A percentile compares a stretch with the other conserved stretches of the same genome.
phyloP scores from a whole-genome alignment of 441 rosid genomes.

The Lepidium campestre region DNA sequence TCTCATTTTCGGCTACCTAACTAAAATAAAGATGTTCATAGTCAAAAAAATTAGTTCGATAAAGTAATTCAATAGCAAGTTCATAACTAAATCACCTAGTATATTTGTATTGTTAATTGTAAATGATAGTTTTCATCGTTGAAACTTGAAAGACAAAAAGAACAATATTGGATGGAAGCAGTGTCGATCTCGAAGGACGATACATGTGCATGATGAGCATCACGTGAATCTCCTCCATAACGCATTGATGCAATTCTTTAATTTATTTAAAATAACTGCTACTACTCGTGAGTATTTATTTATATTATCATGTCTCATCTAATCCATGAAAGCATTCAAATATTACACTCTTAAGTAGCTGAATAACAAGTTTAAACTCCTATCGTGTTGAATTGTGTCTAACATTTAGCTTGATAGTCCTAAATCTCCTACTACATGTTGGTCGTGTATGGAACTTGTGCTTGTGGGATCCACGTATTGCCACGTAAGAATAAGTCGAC shows the following conservation, averaged over 20 bases:
- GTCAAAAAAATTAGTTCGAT: no score
- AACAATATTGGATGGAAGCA: not conserved
- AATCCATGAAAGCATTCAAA: not conserved
- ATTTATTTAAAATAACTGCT: not conserved
- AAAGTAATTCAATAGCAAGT: not conserved
- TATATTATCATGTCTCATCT: not conserved
- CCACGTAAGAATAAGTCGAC: constrained; percentile 37
- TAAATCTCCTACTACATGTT: constrained; percentile 32
- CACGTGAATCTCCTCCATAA: constrained; percentile 14
- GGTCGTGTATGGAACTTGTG: constrained; percentile 52
- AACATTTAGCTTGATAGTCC: not conserved
- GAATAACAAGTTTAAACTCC: not conserved
- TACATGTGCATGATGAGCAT: constrained; percentile 17
- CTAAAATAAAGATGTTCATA: not conserved
- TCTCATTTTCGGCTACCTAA: not conserved
- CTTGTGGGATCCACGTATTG: constrained; percentile 40
- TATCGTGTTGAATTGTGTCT: not conserved
- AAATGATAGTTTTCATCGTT: not conserved
- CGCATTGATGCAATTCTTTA: not conserved
- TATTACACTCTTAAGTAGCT: not conserved
- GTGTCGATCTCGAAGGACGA: constrained; percentile 12
- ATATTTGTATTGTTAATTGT: no score
- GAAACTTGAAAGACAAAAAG: not conserved
- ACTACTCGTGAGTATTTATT: not conserved
- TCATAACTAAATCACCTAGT: not conserved